Base-by-base conservation (phyloP, 169 alveolate species). In the Eimeria nieschulzi region DNA sequence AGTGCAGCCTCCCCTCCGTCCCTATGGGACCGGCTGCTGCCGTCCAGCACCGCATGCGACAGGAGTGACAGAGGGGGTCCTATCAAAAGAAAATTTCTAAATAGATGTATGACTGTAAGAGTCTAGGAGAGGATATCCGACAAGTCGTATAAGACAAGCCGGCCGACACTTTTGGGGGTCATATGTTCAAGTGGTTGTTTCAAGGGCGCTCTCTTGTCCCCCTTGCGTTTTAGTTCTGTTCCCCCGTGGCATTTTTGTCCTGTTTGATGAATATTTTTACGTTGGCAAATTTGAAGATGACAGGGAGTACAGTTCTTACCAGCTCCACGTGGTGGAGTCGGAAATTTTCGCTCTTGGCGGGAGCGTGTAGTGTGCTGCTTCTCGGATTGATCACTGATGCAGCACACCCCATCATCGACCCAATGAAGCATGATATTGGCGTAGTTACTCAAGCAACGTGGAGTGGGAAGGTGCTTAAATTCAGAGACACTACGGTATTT, bases 341-440 rank as follows among this genome's bases (percentile, higher is more conserved):
- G 68, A 59, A 19, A 5, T 12, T 59, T 59, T 59, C 5, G 68
- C n/a, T 59, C 2, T 1, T 19, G n/a, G 82, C 82, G 21, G 9
- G 59, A 26, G 51, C 21, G 9, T 21, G 51, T 17, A 9, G 46
- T 33, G 66, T 75, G 87, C 87, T 79, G 87, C 75, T 79, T 53
- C 25, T 79, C 21, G 46, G n/a, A 26, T 53, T 23, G 87, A 21
- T 1, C 7, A 78, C 33, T 9, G 83, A 21, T 21, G 83, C 80
- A 5, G 92, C 92, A n/a, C 78, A 25, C 33, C 17, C 39, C 21
- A 13, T 56, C 46, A 71, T 85, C 61, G 92, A 85, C 83, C 83
- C 92, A 8, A 85, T 87, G 92, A 56, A 72, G 33, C 92, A 87
- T 86, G 80, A 72, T 68, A 75, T 87, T 1, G 64, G 72, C 25